Conservation (phyloP, 139 green algal genomes). For the Yamagishiella unicocca region DNA sequence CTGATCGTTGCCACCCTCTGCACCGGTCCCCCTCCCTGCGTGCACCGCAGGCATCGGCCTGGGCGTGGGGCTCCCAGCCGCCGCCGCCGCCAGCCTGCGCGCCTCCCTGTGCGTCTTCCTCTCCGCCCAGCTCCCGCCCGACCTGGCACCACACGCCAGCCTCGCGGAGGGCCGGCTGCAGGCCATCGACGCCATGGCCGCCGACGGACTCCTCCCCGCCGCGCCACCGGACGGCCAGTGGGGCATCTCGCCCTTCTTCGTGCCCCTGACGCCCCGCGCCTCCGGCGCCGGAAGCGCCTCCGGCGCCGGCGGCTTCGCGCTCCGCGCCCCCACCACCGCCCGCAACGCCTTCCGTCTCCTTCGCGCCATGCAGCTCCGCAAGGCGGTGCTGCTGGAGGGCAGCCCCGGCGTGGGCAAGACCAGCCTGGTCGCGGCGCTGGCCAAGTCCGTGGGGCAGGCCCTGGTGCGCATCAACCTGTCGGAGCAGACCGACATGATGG, state of each 20-base stretch:
- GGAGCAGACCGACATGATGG: slow-evolving; percentile 99
- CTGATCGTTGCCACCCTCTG: no score
- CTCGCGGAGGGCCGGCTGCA: slow-evolving; percentile 57
- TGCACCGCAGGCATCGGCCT: slow-evolving; percentile 84
- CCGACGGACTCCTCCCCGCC: slow-evolving; percentile 12
- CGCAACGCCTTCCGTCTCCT: slow-evolving; percentile 93
- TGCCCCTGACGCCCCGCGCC: slow-evolving; percentile 47
- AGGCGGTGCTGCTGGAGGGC: slow-evolving; percentile 96
- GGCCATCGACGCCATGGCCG: neutral
- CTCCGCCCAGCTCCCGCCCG: slow-evolving; percentile 67
- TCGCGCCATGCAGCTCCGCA: slow-evolving; percentile 86
- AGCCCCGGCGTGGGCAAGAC: slow-evolving; percentile 98
- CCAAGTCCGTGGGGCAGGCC: slow-evolving; percentile 62
- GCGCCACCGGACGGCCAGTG: slow-evolving; percentile 57
- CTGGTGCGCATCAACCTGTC: slow-evolving; percentile 97
- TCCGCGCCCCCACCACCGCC: slow-evolving; percentile 88
- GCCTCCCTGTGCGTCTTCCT: slow-evolving; percentile 69
- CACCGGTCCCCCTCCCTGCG: no score
- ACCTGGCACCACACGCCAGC: slow-evolving; percentile 34
- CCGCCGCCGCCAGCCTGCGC: slow-evolving; percentile 61
- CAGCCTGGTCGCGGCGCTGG: slow-evolving; percentile 90
- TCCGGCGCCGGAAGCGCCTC: neutral
- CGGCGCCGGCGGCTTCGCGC: slow-evolving; percentile 77
- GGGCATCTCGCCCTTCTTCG: slow-evolving; percentile 87
- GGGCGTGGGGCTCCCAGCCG: slow-evolving; percentile 75